Percentiles rank a stretch among this genome's conserved stretches.
These are phyloP conservation scores for Euphorbia lathyris DNA, from an alignment of 345 rosid genomes.

Conservation along the genomic window DNA sequence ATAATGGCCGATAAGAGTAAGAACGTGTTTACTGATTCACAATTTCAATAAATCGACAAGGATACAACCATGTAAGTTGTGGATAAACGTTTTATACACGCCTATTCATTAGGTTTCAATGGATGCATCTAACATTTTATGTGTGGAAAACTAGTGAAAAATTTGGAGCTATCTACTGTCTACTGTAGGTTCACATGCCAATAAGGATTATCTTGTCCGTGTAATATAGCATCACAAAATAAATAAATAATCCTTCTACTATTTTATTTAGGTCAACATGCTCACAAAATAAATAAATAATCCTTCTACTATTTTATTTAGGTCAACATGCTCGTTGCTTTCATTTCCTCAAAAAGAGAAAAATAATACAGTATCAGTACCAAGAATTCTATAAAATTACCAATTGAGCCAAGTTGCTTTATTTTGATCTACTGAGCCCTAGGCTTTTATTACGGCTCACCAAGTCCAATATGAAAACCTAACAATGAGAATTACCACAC, in stretches of 20 bases:
- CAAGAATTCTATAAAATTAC: not conserved
- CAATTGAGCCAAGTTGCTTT: not conserved
- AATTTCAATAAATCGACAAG: not conserved
- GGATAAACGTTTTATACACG: not conserved
- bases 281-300: not conserved
- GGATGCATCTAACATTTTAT: not conserved
- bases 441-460: not conserved
- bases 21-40: not conserved
- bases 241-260: not conserved
- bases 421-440: not conserved
- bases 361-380: not conserved
- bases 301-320: not conserved
- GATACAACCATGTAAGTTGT: not conserved
- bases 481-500: too few relatives aligned
- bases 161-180: too few relatives aligned
- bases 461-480: too few relatives aligned
- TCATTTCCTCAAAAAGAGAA: not conserved
- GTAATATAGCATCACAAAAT: not conserved
- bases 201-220: not conserved
- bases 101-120: not conserved
- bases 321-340: not conserved
- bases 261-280: not conserved
- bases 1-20: not conserved
- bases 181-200: not conserved
- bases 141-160: not conserved